Percentiles rank a stretch among this genome's conserved stretches.
These are phyloP conservation scores for Cyanidioschyzon merolae DNA, from an alignment of 23 red algal species.

Conservation along the genomic window DNA sequence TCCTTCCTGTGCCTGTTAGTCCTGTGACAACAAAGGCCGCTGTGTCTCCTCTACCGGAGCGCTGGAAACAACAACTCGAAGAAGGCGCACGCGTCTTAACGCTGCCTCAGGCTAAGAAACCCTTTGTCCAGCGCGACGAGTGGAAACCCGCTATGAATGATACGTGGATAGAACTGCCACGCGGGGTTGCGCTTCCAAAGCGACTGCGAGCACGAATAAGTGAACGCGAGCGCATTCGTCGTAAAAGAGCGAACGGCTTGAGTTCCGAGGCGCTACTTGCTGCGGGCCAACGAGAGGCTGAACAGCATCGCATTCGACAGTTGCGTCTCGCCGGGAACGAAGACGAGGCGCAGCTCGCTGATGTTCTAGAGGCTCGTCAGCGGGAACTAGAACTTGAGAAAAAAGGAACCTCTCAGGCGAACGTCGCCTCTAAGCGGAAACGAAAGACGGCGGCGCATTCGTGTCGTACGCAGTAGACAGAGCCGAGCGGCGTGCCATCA, in stretches of 20 bases:
- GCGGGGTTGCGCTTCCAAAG: background rate
- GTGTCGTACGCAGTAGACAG: background rate
- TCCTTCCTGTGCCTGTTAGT: background rate
- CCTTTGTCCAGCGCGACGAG: slow-evolving; percentile 7
- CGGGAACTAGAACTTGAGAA: background rate
- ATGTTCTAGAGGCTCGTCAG: background rate
- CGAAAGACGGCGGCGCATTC: background rate
- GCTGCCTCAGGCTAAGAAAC: background rate
- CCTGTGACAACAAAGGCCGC: background rate
- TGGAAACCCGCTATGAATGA: background rate
- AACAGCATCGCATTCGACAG: slow-evolving; percentile 4
- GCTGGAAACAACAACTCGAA: background rate
- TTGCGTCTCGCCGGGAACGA: background rate
- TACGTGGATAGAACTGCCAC: slow-evolving; percentile 7
- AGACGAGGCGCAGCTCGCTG: background rate
- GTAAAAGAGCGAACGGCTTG: background rate
- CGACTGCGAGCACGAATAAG: background rate
- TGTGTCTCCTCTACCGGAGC: background rate
- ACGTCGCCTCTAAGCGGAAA: background rate
- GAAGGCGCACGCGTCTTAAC: background rate
- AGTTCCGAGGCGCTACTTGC: background rate
- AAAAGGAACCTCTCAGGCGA: background rate
- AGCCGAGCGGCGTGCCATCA: background rate
- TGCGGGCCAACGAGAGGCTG: background rate
- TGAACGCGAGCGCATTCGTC: slow-evolving; percentile 13